Conservation (phyloP, 306 rosid species). For the Quercus rubra region DNA sequence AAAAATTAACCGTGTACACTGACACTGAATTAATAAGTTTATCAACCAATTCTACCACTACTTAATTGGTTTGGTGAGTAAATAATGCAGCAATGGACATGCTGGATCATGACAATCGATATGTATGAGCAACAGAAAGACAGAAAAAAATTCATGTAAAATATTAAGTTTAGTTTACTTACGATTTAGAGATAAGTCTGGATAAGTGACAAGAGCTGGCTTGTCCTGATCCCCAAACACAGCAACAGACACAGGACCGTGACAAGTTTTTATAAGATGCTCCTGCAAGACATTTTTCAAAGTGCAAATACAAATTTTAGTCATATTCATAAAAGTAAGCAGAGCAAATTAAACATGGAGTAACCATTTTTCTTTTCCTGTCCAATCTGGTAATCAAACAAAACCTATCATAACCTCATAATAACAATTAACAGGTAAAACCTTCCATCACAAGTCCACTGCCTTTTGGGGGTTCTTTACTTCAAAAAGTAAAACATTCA, state of each 20-base stretch:
- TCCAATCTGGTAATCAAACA: not conserved
- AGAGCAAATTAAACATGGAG: not conserved
- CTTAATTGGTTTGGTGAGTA: not conserved
- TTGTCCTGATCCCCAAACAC: slow-evolving; percentile 93
- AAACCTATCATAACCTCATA: not conserved
- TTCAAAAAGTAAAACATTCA: not conserved
- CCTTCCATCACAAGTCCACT: not conserved
- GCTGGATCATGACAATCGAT: not conserved
- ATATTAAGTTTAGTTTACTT: slow-evolving; percentile 30
- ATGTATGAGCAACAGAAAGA: not conserved
- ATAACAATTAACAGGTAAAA: not conserved
- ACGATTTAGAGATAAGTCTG: slow-evolving; percentile 93
- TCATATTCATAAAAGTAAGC: slow-evolving; percentile 15
- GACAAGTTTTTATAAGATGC: slow-evolving; percentile 63
- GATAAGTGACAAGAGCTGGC: slow-evolving; percentile 91
- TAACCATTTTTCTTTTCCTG: not conserved
- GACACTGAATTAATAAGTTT: not conserved
- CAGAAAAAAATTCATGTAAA: not conserved
- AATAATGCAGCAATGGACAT: not conserved
- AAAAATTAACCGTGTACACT: not conserved
- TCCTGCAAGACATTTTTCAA: slow-evolving; percentile 58
- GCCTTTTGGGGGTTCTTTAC: not conserved
- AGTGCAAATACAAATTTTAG: slow-evolving; percentile 3
- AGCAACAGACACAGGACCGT: slow-evolving; percentile 70
- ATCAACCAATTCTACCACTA: not conserved